Percentiles rank a stretch among this genome's conserved stretches.
Evolutionary conservation across 495 filamentous ascomycete species (phyloP).

Genomic region (Hypomontagnella monticulosa): DNA sequence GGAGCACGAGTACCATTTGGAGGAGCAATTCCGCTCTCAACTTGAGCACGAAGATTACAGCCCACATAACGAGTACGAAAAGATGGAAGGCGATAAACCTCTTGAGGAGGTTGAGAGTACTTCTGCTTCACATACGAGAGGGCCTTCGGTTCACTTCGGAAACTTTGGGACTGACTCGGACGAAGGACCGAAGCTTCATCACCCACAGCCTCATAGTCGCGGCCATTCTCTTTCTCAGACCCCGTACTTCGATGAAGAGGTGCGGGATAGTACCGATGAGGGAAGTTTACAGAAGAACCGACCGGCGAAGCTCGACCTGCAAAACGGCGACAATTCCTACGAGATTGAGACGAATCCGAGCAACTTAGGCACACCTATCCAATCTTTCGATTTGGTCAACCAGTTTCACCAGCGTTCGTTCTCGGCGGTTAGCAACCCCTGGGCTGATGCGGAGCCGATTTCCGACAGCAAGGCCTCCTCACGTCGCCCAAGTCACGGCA

Average conservation of each 20-base stretch:
- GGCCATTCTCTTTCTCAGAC: constrained; percentile 66
- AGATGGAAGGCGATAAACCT: constrained; percentile 31
- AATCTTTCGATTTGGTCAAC: constrained; percentile 52
- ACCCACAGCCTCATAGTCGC: constrained; percentile 69
- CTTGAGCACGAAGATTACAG: constrained; percentile 73
- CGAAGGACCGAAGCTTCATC: constrained; percentile 62
- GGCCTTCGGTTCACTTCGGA: constrained; percentile 57
- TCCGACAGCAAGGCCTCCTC: constrained; percentile 47
- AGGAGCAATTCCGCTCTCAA: constrained; percentile 75
- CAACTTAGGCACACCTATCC: constrained; percentile 70
- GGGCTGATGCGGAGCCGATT: constrained; percentile 54
- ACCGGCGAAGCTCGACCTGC: constrained; percentile 44
- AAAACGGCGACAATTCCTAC: constrained; percentile 62
- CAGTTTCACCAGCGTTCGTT: constrained; percentile 52
- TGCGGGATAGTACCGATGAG: constrained; percentile 46
- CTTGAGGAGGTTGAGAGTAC: constrained; percentile 30
- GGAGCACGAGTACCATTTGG: constrained; percentile 78
- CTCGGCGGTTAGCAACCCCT: constrained; percentile 61
- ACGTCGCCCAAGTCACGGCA: constrained; percentile 60
- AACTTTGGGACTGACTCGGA: constrained; percentile 57
- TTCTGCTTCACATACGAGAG: constrained; percentile 45
- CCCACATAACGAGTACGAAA: constrained; percentile 59
- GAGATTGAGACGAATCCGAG: constrained; percentile 83
- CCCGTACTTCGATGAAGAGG: constrained; percentile 58
- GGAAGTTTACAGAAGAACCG: constrained; percentile 45